These are phyloP conservation scores for Austroboletus novae-zelandiae DNA, from an alignment of 1,284 basidiomycete species.

Conservation along the genomic window DNA sequence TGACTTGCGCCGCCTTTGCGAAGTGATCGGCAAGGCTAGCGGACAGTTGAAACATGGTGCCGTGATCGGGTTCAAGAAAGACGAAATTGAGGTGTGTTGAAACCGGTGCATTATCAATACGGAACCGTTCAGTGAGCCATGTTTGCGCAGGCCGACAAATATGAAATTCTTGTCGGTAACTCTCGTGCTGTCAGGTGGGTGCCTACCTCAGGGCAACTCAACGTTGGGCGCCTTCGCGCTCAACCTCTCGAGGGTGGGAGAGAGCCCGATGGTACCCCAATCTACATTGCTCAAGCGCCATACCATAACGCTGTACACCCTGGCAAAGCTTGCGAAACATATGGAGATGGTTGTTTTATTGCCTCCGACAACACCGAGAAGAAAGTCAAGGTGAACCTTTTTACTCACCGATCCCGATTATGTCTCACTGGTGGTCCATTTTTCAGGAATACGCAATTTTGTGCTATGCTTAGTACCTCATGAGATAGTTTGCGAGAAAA, in stretches of 20 bases:
- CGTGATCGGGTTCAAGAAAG: constrained; percentile 56
- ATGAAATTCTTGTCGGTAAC: constrained; percentile 69
- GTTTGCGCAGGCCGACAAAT: constrained; percentile 47
- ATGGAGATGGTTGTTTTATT: constrained; percentile 48
- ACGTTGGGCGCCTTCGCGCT: constrained; percentile 41
- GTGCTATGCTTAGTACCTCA: constrained; percentile 33
- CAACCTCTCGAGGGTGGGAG: constrained; percentile 65
- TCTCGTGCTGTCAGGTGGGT: constrained; percentile 60
- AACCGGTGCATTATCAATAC: not conserved
- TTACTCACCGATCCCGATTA: not conserved
- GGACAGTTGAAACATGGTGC: constrained; percentile 55
- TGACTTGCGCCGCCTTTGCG: constrained; percentile 3
- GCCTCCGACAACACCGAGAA: constrained; percentile 31
- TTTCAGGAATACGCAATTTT: constrained; percentile 43
- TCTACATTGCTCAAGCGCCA: constrained; percentile 60
- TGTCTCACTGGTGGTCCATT: constrained; percentile 6
- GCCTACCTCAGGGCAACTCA: constrained; percentile 42
- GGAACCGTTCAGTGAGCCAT: not conserved
- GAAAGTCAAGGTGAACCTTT: constrained; percentile 31
- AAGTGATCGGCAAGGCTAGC: constrained; percentile 69
- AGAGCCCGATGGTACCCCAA: constrained; percentile 57
- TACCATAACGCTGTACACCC: constrained; percentile 54
- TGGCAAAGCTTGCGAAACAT: constrained; percentile 56
- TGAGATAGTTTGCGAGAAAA: not conserved
- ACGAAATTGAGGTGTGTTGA: constrained; percentile 54